phyloP scores from a whole-genome alignment of 31 red algal genomes.

The Bonnemaisonia californica region DNA sequence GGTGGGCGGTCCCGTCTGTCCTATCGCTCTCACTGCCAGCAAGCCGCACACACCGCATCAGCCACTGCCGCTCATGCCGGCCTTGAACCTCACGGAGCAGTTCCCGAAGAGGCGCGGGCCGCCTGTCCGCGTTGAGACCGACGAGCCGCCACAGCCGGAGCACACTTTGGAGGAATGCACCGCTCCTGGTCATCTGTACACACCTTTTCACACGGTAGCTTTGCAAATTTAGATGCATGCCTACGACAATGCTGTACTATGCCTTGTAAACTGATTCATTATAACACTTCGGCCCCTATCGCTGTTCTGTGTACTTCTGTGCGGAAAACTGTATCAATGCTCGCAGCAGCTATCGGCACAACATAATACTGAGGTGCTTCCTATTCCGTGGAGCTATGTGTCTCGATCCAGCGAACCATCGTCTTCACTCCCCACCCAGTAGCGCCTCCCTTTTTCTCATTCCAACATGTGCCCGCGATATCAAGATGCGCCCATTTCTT shows the following conservation, averaged over 20 bases:
- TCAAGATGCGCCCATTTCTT: conserved; percentile 95
- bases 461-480: conserved; percentile 95
- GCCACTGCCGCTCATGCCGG: conserved; percentile 40
- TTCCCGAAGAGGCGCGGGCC: neutral
- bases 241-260: neutral
- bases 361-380: neutral
- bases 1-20: conserved; percentile 35
- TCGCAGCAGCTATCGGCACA: neutral
- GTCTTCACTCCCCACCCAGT: conserved; percentile 85
- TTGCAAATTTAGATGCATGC: neutral
- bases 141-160: neutral
- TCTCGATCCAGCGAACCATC: conserved; percentile 74
- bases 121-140: neutral
- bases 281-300: neutral
- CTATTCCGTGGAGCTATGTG: neutral
- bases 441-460: conserved; percentile 69
- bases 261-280: neutral
- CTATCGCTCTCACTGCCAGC: conserved; percentile 10
- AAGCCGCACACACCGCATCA: conserved; percentile 48
- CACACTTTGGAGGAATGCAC: neutral
- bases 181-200: neutral
- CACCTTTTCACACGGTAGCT: neutral
- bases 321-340: neutral
- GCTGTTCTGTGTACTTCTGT: conserved; percentile 13
- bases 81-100: conserved; percentile 31